Evolutionary conservation across 495 filamentous ascomycete genomes (phyloP).

Genomic region (Gamarada debralockiae): DNA sequence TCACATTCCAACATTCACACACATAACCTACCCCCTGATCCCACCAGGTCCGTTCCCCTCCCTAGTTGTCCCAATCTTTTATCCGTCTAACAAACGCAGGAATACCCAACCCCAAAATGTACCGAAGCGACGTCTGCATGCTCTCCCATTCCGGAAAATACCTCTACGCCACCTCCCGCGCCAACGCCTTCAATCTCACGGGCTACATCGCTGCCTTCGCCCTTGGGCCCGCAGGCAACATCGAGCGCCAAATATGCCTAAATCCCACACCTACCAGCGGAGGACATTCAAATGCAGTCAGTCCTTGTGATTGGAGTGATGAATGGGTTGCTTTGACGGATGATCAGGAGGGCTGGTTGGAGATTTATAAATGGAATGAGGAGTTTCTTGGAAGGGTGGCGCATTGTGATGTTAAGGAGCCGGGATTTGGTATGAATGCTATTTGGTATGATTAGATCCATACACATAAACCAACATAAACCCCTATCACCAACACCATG

Average conservation of each 20-base stretch:
- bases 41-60: constrained; percentile 54
- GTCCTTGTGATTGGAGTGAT: constrained; percentile 74
- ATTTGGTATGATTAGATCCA: constrained; percentile 79
- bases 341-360: constrained; percentile 78
- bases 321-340: constrained; percentile 84
- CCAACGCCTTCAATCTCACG: constrained; percentile 69
- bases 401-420: constrained; percentile 68
- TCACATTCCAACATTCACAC: constrained; percentile 78
- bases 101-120: constrained; percentile 51
- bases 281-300: constrained; percentile 80
- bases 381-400: constrained; percentile 75
- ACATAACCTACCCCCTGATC: constrained; percentile 71
- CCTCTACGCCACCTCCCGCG: constrained; percentile 76
- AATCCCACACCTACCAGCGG: constrained; percentile 82
- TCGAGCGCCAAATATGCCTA: constrained; percentile 72
- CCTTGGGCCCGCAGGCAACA: constrained; percentile 62
- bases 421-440: constrained; percentile 85
- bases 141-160: constrained; percentile 61
- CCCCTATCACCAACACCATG: too few relatives aligned
- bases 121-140: constrained; percentile 75
- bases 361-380: constrained; percentile 79
- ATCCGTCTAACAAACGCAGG: constrained; percentile 21
- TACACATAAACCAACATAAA: too few relatives aligned
- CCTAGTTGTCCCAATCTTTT: neutral
- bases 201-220: constrained; percentile 78